A percentile compares a stretch with the other conserved stretches of the same genome.
Evolutionary conservation across 768 basidiomycete species (phyloP).

Genomic region (Suillus tomentosus): DNA sequence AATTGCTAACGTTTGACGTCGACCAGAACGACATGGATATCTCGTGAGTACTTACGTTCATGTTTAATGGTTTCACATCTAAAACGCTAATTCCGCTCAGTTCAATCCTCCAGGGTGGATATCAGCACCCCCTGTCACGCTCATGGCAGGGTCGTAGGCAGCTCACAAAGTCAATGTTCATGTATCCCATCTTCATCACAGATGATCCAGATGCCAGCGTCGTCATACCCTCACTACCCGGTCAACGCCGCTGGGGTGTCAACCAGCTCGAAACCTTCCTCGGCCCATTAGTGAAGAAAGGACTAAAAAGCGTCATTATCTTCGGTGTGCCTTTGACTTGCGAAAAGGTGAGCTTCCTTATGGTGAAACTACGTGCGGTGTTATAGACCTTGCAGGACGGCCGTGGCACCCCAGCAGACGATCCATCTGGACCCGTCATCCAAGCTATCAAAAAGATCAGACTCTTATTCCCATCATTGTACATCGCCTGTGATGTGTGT

Average conservation of each 20-base stretch:
- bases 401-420: conserved; percentile 87
- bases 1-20: background rate
- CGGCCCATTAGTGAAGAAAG: conserved; percentile 85
- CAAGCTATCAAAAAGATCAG: conserved; percentile 83
- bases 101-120: conserved; percentile 90
- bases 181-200: conserved; percentile 99
- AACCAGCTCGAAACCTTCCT: conserved; percentile 89
- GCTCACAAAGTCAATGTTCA: conserved; percentile 92
- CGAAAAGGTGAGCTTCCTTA: conserved; percentile 60
- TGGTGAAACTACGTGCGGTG: background rate
- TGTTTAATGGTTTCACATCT: background rate
- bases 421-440: conserved; percentile 89
- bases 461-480: conserved; percentile 75
- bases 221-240: conserved; percentile 76
- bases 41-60: background rate
- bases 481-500: conserved; percentile 94
- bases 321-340: conserved; percentile 91
- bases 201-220: conserved; percentile 89
- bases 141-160: conserved; percentile 83
- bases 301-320: conserved; percentile 88
- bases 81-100: conserved; percentile 33
- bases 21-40: conserved; percentile 1
- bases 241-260: conserved; percentile 93
- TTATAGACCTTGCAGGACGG: conserved; percentile 55
- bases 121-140: conserved; percentile 91